Base-by-base conservation (phyloP, 768 basidiomycete species). In the Holtermannia corniformis region DNA sequence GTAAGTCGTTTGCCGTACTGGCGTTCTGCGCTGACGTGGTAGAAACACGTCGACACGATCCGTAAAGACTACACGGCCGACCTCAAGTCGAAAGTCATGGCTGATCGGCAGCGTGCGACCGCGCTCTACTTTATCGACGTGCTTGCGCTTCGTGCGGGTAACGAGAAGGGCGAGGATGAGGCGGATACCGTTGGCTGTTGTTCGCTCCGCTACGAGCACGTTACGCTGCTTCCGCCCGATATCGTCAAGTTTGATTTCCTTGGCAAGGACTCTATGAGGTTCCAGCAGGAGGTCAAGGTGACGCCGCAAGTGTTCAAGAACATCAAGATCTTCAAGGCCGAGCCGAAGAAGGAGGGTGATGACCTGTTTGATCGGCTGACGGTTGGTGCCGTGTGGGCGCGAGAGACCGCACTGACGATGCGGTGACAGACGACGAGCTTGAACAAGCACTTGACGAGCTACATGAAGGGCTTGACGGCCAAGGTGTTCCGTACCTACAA, bases 401-500 rank as follows among this genome's bases (percentile, higher is more conserved):
- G 43, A 50, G 47, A 16, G 19, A 16, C 4, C 12, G 11, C 2
- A 37, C 23, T 28, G 27, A 14, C 48, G 14, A 49, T n/a, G 16
- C n/a, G 21, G 37, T 40, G 0, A n/a, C 71, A 95, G 88, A 89
- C 95, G 2, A 76, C 79, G 5, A 76, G 78, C 5, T 75, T 99
- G 54, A 99, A 99, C 76, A 92, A 91, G 70, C 90, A 97, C 72
- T 78, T 99, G 55, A 81, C 81, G 43, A 81, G 80, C 24, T 90
- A 93, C 72, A 99, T 97, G 95, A 87, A 91, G 57, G 95, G 95
- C 16, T 79, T 99, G 23, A 93, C 95, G 0, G 95, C 95, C 53
- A 99, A 99, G 72, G 95, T 99, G 23, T 99, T 99, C 79, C 93
- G 95, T 89, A 99, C 95, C 48, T 99, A 87, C 76, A 99, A 99